phyloP scores from a whole-genome alignment of 2,329 filamentous ascomycete genomes.

The Venturia nashicola region DNA sequence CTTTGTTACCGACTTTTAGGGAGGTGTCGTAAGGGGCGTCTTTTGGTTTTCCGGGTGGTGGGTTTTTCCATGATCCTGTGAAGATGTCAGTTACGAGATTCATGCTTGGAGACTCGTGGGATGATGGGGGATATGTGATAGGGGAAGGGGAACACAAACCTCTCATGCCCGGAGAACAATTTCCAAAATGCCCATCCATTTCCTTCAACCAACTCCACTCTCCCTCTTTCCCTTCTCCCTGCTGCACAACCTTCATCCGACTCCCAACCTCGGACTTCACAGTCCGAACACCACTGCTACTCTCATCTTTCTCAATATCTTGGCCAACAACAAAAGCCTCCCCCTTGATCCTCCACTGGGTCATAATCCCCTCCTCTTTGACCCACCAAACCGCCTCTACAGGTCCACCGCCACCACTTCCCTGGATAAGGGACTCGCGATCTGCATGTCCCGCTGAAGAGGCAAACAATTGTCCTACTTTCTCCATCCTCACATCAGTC shows the following conservation, averaged over 20 bases:
- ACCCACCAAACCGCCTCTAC: constrained; percentile 84
- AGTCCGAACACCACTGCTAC: constrained; percentile 38
- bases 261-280: constrained; percentile 48
- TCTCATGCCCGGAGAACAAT: constrained; percentile 69
- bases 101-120: too few relatives aligned
- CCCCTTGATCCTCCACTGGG: constrained; percentile 79
- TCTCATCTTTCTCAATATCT: constrained; percentile 46
- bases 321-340: constrained; percentile 61
- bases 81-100: not conserved
- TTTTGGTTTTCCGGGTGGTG: constrained; percentile 34
- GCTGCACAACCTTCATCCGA: constrained; percentile 47
- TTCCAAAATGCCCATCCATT: constrained; percentile 80
- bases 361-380: constrained; percentile 41
- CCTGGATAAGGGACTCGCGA: constrained; percentile 27
- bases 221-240: constrained; percentile 25
- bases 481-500: constrained; percentile 79
- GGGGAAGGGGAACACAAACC: constrained; percentile 25
- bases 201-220: constrained; percentile 71
- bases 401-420: constrained; percentile 51
- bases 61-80: constrained; percentile 51
- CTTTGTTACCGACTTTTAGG: constrained; percentile 44
- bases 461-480: constrained; percentile 58
- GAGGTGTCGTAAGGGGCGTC: constrained; percentile 28
- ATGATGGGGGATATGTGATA: not conserved
- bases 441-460: constrained; percentile 35